Conservation (phyloP, 1,284 basidiomycete genomes). For the Apiotrichum veenhuisii region DNA sequence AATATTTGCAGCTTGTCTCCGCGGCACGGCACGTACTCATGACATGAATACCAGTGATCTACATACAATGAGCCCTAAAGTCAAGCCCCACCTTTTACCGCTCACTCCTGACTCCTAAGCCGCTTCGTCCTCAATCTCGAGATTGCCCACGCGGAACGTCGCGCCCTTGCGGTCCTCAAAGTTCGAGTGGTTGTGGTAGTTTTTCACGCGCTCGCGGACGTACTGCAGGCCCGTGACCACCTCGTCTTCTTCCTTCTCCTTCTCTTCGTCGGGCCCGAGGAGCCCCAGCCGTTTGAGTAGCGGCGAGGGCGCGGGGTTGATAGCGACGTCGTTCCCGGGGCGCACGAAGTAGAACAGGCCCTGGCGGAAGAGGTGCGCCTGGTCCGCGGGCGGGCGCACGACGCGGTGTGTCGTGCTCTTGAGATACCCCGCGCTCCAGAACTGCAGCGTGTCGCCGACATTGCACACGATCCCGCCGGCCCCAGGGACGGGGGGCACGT, state of each 20-base stretch:
- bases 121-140: conserved; percentile 18
- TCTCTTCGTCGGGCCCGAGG: background rate
- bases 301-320: conserved; percentile 27
- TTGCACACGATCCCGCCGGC: conserved; percentile 34
- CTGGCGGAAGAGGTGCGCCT: conserved; percentile 29
- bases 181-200: conserved; percentile 9
- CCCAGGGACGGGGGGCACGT: conserved; percentile 32
- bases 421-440: conserved; percentile 36
- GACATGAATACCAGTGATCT: too few species aligned
- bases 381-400: conserved; percentile 30
- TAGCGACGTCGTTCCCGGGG: conserved; percentile 32
- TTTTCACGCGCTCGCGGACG: conserved; percentile 10
- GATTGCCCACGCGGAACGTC: conserved; percentile 12
- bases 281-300: conserved; percentile 26
- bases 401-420: conserved; percentile 35
- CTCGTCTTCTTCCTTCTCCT: conserved; percentile 6
- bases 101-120: too few species aligned
- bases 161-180: conserved; percentile 6
- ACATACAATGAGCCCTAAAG: too few species aligned
- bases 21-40: too few species aligned
- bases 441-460: conserved; percentile 35
- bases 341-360: conserved; percentile 36
- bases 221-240: conserved; percentile 16
- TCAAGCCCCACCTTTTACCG: too few species aligned
- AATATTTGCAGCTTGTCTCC: too few species aligned